Evolutionary conservation across 2,329 filamentous ascomycete genomes (phyloP).

Genomic region (Remersonia thermophila): DNA sequence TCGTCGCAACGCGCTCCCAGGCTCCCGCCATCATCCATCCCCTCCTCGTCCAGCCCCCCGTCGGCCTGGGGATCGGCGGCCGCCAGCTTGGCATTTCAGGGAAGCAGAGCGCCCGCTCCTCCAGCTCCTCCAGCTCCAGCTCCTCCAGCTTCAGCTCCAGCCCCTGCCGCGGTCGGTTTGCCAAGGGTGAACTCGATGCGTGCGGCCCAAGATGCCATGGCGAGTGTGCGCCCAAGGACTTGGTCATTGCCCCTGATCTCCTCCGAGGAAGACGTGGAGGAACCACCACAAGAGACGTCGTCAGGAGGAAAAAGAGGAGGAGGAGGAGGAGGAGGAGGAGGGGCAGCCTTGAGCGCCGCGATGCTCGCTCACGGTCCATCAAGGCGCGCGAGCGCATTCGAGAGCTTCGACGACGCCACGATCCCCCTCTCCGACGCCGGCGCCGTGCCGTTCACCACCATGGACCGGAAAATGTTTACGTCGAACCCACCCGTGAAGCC

Average conservation of each 20-base stretch:
- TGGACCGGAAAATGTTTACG: slow-evolving; percentile 65
- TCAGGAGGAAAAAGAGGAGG: too few relatives aligned
- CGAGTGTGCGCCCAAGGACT: slow-evolving; percentile 46
- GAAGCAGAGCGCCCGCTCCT: slow-evolving; percentile 16
- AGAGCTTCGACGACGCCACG: slow-evolving; percentile 30
- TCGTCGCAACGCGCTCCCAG: slow-evolving; percentile 31
- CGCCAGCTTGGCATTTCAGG: slow-evolving; percentile 40
- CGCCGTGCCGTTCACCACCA: slow-evolving; percentile 53
- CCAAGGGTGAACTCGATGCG: slow-evolving; percentile 53
- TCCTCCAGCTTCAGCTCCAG: too few relatives aligned
- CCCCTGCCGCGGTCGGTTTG: slow-evolving; percentile 27
- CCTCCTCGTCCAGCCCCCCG: too few relatives aligned
- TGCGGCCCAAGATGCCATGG: slow-evolving; percentile 69
- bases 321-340: slow-evolving; percentile 36
- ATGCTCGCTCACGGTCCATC: slow-evolving; percentile 50
- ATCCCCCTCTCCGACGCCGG: slow-evolving; percentile 37
- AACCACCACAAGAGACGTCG: neutral
- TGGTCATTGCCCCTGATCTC: slow-evolving; percentile 46
- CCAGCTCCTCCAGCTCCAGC: too few relatives aligned
- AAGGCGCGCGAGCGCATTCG: slow-evolving; percentile 29
- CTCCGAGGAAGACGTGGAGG: slow-evolving; percentile 37
- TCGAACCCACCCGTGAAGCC: slow-evolving; percentile 58
- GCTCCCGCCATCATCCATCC: slow-evolving; percentile 6
- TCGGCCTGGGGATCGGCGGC: slow-evolving; percentile 59
- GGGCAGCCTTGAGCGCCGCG: slow-evolving; percentile 59